Base-by-base conservation (phyloP, 768 basidiomycete genomes). In the Trametes maxima region DNA sequence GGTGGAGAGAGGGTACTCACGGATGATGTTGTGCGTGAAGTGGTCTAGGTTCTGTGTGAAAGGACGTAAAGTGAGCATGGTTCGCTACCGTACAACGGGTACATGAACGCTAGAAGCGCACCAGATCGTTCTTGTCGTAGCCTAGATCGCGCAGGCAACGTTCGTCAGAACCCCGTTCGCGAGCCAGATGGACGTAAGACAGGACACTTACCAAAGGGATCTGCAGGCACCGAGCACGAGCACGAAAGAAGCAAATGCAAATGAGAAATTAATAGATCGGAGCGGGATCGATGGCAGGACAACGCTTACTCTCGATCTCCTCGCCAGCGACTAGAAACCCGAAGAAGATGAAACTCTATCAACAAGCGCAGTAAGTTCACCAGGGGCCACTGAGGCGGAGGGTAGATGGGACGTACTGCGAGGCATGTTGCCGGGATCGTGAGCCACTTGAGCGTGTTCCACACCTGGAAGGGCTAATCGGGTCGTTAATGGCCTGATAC, bases 121-220 rank as follows among this genome's bases (percentile, higher is more conserved):
- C 84, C 57, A 89, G 77, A 66, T 89, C 88, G 69, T 90, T 89
- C 72, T 85, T 87, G 73, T 89, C 88, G 67, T 89, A 89, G 53
- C 87, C 75, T 74, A 55, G 36, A 54, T 59, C 24, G 39, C 50
- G 39, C 60, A 6, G 49, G 33, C 22, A 24, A 17, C 33, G 16
- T 21, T n/a, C 35, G 55, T 62, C 43, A 67, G 21, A 40, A 24
- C 25, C 22, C 36, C 17, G 14, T 36, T 47, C 62, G 36, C 43
- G 24, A 60, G 40, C 33, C 25, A 54, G 39, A 37, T 43, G 35
- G 28, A 35, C 54, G 48, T 51, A 60, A 43, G 44, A 54, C 24
- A 47, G 42, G 25, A 37, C 21, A 58, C 74, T 68, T 65, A 71
- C 77, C 81, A 66, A 80, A 81, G n/a, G 80, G 80, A 72, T 82